A percentile compares a stretch with the other conserved stretches of the same genome.
phyloP scores from a whole-genome alignment of 2,329 filamentous ascomycete species.

The Diaporthe sp. region DNA sequence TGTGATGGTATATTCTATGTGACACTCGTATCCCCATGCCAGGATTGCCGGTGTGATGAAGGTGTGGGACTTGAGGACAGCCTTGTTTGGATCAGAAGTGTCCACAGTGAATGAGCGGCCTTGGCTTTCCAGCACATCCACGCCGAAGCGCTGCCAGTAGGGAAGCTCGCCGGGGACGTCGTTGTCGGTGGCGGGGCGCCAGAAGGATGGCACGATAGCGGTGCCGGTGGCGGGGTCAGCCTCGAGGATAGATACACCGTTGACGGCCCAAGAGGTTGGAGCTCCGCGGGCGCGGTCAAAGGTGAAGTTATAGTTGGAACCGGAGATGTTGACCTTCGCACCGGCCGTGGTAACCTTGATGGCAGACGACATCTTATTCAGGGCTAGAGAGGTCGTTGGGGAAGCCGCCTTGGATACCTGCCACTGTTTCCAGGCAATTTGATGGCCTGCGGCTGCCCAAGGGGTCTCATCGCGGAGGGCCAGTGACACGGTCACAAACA shows the following conservation, averaged over 20 bases:
- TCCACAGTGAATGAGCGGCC: constrained; percentile 52
- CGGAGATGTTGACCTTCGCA: constrained; percentile 43
- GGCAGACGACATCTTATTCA: constrained; percentile 35
- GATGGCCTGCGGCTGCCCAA: constrained; percentile 65
- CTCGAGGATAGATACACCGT: constrained; percentile 48
- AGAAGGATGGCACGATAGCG: constrained; percentile 62
- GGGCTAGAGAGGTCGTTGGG: constrained; percentile 27
- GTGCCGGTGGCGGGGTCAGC: constrained; percentile 47
- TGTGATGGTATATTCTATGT: constrained; percentile 63
- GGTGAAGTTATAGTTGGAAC: constrained; percentile 48
- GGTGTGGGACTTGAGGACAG: constrained; percentile 55
- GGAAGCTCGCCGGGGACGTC: constrained; percentile 64
- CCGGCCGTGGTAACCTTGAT: constrained; percentile 40
- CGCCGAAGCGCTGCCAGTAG: constrained; percentile 67
- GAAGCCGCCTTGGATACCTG: constrained; percentile 47
- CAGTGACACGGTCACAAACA: constrained; percentile 58
- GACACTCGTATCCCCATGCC: constrained; percentile 65
- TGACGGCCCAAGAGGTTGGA: constrained; percentile 53
- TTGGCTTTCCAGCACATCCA: constrained; percentile 57
- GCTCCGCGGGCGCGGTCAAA: constrained; percentile 59
- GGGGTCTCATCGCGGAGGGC: constrained; percentile 51
- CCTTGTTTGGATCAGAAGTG: constrained; percentile 40
- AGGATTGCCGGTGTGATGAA: constrained; percentile 69
- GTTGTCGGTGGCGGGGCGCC: constrained; percentile 74
- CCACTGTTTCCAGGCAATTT: constrained; percentile 65